Evolutionary conservation across 2,329 filamentous ascomycete genomes (phyloP), one percentile per base, ranked within the genome.

Genomic region (Sarocladium kiliense): DNA sequence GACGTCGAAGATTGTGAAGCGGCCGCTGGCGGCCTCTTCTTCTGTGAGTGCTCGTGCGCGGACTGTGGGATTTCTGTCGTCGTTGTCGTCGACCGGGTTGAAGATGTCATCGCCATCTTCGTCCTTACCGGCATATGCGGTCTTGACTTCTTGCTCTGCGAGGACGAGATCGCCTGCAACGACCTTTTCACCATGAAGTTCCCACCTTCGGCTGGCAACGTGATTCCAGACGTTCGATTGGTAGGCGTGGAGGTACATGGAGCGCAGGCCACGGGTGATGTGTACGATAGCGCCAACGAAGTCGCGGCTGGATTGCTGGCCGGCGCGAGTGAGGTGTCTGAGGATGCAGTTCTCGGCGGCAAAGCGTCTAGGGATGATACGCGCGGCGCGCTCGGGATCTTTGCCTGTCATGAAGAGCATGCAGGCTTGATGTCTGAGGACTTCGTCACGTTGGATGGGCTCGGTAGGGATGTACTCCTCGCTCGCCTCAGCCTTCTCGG

Each of bases 201-300:
- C 81, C 87, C 91, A 96, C 47, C 94, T 87, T 62, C 87, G 84
- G 60, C 89, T 91, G 1, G 85, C 89, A 12, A 85, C 89, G 61
- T 85, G 82, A 73, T 99, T 99, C 93, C 93, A 99, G 9, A 99
- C 86, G 36, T 91, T 82, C 5, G 89, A 96, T 70, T 99, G 94
- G 71, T 97, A 97, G 4, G 94, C 93, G 69, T 99, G 94, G 16
- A 96, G 86, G 67, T 97, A 99, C 88, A 99, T 97, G 57, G 91
- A 82, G 42, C 91, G 84, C 63, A 97, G 77, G 50, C 89, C 90
- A 18, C 92, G 82, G 23, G 88, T 88, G 59, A 99, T 92, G 54
- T 81, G 80, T 65, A 87, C 81, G 53, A 99, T 72, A 1, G 94
- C 91, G 23, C 92, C 92, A 57, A 89, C 79, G 67, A 84, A 94